Evolutionary conservation across 768 basidiomycete species (phyloP), one percentile per base, ranked within the genome.

Genomic region (Mycena vulgaris): DNA sequence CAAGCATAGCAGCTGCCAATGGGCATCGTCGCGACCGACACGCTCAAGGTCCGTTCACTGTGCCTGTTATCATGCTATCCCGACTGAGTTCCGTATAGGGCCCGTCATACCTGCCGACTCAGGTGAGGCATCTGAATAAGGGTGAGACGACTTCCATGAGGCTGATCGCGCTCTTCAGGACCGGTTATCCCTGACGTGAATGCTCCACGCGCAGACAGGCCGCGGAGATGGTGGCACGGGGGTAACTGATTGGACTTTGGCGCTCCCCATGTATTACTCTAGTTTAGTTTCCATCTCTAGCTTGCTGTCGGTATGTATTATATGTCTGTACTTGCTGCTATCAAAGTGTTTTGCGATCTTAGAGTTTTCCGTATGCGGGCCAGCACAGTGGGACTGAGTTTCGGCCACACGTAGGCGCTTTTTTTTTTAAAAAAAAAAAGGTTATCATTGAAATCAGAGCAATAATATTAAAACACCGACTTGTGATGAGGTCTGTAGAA

Each of bases 321-420:
- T 48, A 48, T 51, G 55, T 58, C 23, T 66, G 68, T 60, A 69
- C 47, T 51, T 52, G 39, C 19, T 55, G 57, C 52, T 62, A 47
- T 63, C 47, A 33, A 42, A 59, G n/a, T 61, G 63, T 23, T 59
- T 63, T 48, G 19, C 8, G n/a, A n/a, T n/a, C n/a, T n/a, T n/a
- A 40, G 13, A 31, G 31, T 49, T 42, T 59, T 66, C 52, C 74
- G 69, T 47, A 81, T 75, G 63, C 81, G 74, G 45, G 71, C 76
- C 28, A 84, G 53, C 60, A 83, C 69, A 19, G 16, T 52, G 14
- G 81, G 81, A 68, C 83, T 84, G 25, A 86, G 60, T 64, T 79
- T 83, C 13, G 84, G 82, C 84, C 84, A 85, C 28, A 62, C 70
- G 73, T 80, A 83, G 11, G 59, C 42, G 59, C 78, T 81, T 58